Evolutionary conservation across 1,139 yeast genomes (phyloP), one percentile per base, ranked within the genome.

Genomic region (Pichia norvegensis): DNA sequence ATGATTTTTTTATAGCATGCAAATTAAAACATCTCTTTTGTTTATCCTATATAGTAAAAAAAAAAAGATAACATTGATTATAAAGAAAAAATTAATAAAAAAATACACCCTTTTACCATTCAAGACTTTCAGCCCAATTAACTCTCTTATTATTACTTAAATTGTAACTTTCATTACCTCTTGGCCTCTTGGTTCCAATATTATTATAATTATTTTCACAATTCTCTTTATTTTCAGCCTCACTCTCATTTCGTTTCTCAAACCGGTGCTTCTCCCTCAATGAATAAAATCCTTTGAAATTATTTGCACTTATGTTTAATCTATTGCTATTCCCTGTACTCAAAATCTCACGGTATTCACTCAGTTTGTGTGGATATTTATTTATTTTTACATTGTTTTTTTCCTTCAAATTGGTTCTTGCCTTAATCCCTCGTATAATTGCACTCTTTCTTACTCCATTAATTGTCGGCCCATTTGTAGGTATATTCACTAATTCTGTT

Each of bases 401-500:
- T 10, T 36, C 36, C 31, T 44, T 49, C 14, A 36, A 41, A 13
- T 25, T 39, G 13, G 54, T 46, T 39, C 47, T 57, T 5, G 65
- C 62, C 33, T 51, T 47, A 42, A 57, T 50, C 20, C 79, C 79
- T 58, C 74, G 69, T 21, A 79, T 78, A 11, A 78, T 73, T 13
- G 85, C 85, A 65, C 78, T 76, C 56, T 74, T 74, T 38, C 66
- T 61, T 20, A 57, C 47, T 2, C 65, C 64, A 55, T 55, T 63
- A 16, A 55, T 56, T 31, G 60, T 46, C 5, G 62, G 60, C 1
- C 66, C 76, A 45, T 74, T 73, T 3, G 86, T 78, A 4, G 88
- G 87, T 19, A 82, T 79, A 40, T 79, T 81, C 2, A 81, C 85
- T 21, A 76, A 69, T 58, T 81, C 87, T 50, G 76, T 73, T 4